Conservation (phyloP, 805 yeast genomes). For the Spathaspora sp. region DNA sequence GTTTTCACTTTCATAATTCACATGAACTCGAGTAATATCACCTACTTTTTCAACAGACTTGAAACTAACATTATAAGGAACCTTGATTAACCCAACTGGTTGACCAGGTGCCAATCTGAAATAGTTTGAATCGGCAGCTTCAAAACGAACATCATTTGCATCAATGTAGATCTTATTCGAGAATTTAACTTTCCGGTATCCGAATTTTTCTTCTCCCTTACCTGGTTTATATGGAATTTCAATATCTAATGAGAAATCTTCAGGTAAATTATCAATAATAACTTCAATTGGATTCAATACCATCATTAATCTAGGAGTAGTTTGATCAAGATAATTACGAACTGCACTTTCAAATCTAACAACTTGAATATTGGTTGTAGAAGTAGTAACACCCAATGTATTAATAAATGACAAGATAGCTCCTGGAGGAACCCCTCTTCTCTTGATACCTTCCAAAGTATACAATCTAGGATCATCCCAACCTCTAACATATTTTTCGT, state of each 20-base stretch:
- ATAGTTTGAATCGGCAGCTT: constrained; percentile 71
- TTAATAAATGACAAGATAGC: constrained; percentile 90
- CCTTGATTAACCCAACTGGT: constrained; percentile 90
- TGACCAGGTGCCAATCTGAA: constrained; percentile 93
- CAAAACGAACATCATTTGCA: constrained; percentile 72
- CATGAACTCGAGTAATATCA: constrained; percentile 65
- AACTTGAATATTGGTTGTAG: constrained; percentile 87
- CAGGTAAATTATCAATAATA: constrained; percentile 75
- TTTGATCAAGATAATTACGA: constrained; percentile 80
- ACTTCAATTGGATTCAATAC: constrained; percentile 83
- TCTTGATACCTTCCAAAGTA: constrained; percentile 88
- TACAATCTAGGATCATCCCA: constrained; percentile 99
- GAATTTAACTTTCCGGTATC: constrained; percentile 66
- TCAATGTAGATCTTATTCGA: constrained; percentile 80
- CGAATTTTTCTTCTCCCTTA: constrained; percentile 46
- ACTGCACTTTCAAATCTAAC: constrained; percentile 86
- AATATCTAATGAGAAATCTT: constrained; percentile 65
- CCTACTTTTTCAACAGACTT: constrained; percentile 68
- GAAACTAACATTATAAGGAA: constrained; percentile 78
- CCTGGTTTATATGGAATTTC: constrained; percentile 84
- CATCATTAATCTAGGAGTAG: constrained; percentile 94
- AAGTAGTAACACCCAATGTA: constrained; percentile 94
- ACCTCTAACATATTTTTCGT: constrained; percentile 76
- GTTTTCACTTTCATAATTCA: constrained; percentile 69
- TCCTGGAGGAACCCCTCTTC: constrained; percentile 99